These are phyloP conservation scores for Sclerotinia spermophila DNA, from an alignment of 2,329 filamentous ascomycete species.

Conservation along the genomic window DNA sequence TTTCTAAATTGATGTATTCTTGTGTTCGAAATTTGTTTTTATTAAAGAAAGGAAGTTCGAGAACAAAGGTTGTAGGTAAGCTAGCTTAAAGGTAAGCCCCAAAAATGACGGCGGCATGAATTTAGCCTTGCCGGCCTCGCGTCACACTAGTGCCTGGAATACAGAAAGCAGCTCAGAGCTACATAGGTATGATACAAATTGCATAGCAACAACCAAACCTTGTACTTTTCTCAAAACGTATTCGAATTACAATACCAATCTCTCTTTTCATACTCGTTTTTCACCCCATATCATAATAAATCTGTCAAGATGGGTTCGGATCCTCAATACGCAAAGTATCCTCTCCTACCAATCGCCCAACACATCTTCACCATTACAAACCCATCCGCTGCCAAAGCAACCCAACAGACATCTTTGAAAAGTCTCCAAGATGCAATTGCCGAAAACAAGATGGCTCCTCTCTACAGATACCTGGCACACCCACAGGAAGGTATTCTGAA, in stretches of 20 bases:
- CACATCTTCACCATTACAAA: conserved; percentile 86
- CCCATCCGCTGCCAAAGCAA: conserved; percentile 61
- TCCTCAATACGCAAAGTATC: conserved; percentile 82
- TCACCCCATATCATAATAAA: neutral
- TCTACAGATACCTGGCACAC: conserved; percentile 81
- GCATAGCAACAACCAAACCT: conserved; percentile 19
- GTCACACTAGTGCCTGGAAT: conserved; percentile 34
- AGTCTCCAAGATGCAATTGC: conserved; percentile 76
- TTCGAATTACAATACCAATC: neutral
- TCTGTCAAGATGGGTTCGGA: conserved; percentile 64
- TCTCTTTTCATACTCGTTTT: neutral
- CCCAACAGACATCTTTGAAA: conserved; percentile 70
- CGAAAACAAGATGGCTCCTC: conserved; percentile 81
- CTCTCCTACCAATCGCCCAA: conserved; percentile 75
- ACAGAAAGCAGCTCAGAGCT: conserved; percentile 22
- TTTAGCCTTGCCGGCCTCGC: conserved; percentile 25
- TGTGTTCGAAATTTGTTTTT: neutral
- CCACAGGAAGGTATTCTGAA: conserved; percentile 63
- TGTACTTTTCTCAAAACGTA: conserved; percentile 3
- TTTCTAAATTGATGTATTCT: neutral
- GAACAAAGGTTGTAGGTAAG: conserved; percentile 13
- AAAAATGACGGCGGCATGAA: conserved; percentile 12
- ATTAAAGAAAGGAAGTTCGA: neutral
- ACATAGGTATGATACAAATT: conserved; percentile 22
- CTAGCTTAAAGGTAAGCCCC: neutral